A percentile compares a stretch with the other conserved stretches of the same genome.
Conservation (phyloP, 352 stramenopile genomes). For the Phytophthora foliorum region DNA sequence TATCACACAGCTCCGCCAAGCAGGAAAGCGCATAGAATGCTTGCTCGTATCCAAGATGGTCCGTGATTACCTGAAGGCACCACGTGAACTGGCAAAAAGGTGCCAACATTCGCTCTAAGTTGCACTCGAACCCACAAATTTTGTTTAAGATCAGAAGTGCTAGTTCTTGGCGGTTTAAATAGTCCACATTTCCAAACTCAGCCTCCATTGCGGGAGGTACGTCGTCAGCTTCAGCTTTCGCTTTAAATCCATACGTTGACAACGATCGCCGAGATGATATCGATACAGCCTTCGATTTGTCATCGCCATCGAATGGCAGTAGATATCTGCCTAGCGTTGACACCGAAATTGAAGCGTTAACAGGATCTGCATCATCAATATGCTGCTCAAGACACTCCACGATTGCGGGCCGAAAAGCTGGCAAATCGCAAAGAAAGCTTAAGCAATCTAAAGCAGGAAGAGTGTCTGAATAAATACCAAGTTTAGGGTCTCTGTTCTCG, state of each 20-base stretch:
- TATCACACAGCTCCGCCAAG: constrained; percentile 81
- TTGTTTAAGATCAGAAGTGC: constrained; percentile 84
- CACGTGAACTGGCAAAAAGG: constrained; percentile 84
- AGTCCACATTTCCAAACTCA: constrained; percentile 85
- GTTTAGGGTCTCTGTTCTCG: constrained; percentile 76
- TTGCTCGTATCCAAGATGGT: constrained; percentile 85
- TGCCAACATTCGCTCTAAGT: constrained; percentile 76
- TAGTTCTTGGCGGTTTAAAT: constrained; percentile 79
- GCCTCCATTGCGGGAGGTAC: constrained; percentile 53
- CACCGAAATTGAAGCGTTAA: constrained; percentile 79
- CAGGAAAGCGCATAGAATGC: constrained; percentile 82
- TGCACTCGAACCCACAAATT: constrained; percentile 78
- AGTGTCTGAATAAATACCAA: constrained; percentile 84
- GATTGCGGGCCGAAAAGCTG: constrained; percentile 61
- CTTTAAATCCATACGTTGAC: constrained; percentile 79
- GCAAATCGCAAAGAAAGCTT: constrained; percentile 73
- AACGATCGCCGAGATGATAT: constrained; percentile 83
- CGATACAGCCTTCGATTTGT: constrained; percentile 63
- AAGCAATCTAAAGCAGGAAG: constrained; percentile 77
- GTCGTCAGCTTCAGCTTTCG: constrained; percentile 48
- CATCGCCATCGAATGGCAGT: constrained; percentile 71
- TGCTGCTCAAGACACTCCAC: constrained; percentile 75
- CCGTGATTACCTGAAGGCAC: constrained; percentile 85
- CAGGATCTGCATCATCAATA: constrained; percentile 65
- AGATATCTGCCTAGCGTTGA: constrained; percentile 80